Evolutionary conservation across 805 yeast species (phyloP).

Genomic region (Schwanniomyces yamadae): DNA sequence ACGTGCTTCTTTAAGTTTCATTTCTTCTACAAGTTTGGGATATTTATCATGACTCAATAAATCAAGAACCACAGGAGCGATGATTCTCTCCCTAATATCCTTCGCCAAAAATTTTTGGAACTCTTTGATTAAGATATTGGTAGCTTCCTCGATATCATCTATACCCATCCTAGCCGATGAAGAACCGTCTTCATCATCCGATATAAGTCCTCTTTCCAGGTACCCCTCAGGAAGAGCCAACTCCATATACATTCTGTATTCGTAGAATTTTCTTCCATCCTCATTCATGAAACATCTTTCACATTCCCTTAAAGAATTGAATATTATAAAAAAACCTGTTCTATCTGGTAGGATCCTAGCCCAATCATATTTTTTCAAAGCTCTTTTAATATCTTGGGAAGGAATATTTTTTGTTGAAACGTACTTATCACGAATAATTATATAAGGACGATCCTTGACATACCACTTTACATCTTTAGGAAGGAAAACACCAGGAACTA

Average conservation of each 20-base stretch:
- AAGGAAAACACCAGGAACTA: constrained; percentile 35
- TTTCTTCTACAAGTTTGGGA: constrained; percentile 45
- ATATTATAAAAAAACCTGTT: constrained; percentile 70
- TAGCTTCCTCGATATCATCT: constrained; percentile 57
- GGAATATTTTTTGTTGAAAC: constrained; percentile 48
- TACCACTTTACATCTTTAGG: constrained; percentile 50
- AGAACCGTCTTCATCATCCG: constrained; percentile 10
- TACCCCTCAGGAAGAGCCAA: constrained; percentile 49
- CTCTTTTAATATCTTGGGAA: constrained; percentile 57
- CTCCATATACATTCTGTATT: constrained; percentile 56
- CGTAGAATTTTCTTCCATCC: constrained; percentile 54
- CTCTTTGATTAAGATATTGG: constrained; percentile 58
- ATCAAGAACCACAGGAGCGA: constrained; percentile 68
- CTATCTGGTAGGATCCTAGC: constrained; percentile 60
- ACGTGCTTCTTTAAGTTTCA: constrained; percentile 28
- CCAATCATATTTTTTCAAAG: constrained; percentile 62
- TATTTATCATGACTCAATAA: constrained; percentile 57
- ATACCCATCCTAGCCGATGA: constrained; percentile 14
- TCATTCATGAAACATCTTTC: constrained; percentile 57
- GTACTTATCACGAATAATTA: constrained; percentile 52
- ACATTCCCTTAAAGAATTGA: constrained; percentile 59
- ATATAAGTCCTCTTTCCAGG: not conserved
- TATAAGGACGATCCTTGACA: constrained; percentile 57
- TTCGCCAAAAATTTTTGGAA: constrained; percentile 60
- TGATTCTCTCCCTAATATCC: constrained; percentile 70